Evolutionary conservation across 2,329 filamentous ascomycete species (phyloP), one percentile per base, ranked within the genome.

Genomic region (Bipolaris gigantea): DNA sequence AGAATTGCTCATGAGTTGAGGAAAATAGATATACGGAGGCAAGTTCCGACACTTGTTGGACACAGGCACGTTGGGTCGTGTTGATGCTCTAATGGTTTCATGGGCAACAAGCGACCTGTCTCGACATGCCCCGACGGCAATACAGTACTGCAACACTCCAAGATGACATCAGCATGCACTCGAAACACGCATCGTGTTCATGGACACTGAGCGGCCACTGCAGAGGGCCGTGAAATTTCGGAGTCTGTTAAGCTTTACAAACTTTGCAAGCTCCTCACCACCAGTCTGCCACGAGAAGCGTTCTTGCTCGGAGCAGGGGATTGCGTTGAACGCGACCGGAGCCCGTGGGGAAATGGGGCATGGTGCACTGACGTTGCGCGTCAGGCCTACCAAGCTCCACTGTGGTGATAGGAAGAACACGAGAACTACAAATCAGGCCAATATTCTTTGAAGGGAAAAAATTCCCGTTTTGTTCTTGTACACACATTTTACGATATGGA

Each of bases 401-500:
- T 21, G 10, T 15, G 16, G 25, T 25, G 13, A 23, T 23, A 13
- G 8, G 11, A 41, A 42, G 16, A 46, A 33, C 38, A 42, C 32
- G 36, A 21, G 16, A 18, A 6, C 16, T 16, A 39, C 11, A 36
- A 27, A 41, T 19, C 15, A 16, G 30, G n/a, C 10, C 19, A 32
- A 32, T 16, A 11, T 30, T 18, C 23, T 25, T 30, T 10, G 11
- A 6, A 21, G n/a, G 18, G 16, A 4, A 21, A 30, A 23, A 21
- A 18, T 16, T 2, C 13, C 15, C 33, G 32, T 15, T 25, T 27
- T 7, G 16, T 21, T 10, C 18, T 21, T 9, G 6, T 33, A 32
- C 30, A 23, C 11, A 27, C 30, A 49, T 39, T n/a, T 15, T 7
- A 15, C 18, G 19, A 47, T 11, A 71, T 70, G 67, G 60, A 65